phyloP scores from a whole-genome alignment of 805 yeast species.

The Wickerhamiella alocasiicola region DNA sequence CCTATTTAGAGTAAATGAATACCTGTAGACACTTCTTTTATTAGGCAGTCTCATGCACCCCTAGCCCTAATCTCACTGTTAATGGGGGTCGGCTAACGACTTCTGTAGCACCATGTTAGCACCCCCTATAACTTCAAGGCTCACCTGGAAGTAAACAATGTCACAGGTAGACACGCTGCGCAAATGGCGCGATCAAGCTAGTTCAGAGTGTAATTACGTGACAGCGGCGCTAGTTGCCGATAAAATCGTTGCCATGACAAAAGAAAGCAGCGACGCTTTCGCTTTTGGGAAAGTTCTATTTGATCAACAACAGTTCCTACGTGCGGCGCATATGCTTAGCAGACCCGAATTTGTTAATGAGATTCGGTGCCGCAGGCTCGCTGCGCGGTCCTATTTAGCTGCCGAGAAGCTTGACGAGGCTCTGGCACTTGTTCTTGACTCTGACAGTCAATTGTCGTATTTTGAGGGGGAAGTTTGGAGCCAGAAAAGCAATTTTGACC shows the following conservation, averaged over 20 bases:
- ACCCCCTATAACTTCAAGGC: too few relatives aligned
- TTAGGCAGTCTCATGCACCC: too few relatives aligned
- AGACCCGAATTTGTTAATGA: conserved; percentile 41
- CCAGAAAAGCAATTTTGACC: conserved; percentile 68
- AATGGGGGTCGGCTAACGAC: too few relatives aligned
- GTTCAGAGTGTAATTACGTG: conserved; percentile 78
- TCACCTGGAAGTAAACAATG: too few relatives aligned
- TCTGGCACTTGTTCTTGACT: conserved; percentile 68
- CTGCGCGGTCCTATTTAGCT: conserved; percentile 48
- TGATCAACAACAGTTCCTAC: conserved; percentile 57
- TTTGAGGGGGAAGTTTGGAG: conserved; percentile 74
- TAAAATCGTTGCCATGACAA: conserved; percentile 70
- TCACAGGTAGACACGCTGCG: conserved; percentile 76
- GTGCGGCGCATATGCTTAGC: conserved; percentile 63
- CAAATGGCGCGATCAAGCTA: conserved; percentile 87
- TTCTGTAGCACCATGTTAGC: too few relatives aligned
- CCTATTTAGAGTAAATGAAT: too few relatives aligned
- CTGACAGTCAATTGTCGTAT: conserved; percentile 64
- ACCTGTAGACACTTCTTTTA: too few relatives aligned
- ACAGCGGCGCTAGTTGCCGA: conserved; percentile 91
- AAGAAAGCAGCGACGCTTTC: conserved; percentile 84
- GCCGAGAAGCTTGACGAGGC: conserved; percentile 67
- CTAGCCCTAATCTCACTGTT: too few relatives aligned
- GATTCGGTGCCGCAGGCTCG: conserved; percentile 66
- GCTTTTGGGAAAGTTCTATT: conserved; percentile 91